Base-by-base conservation (phyloP, 2,329 filamentous ascomycete species). In the Blastomyces parvus region DNA sequence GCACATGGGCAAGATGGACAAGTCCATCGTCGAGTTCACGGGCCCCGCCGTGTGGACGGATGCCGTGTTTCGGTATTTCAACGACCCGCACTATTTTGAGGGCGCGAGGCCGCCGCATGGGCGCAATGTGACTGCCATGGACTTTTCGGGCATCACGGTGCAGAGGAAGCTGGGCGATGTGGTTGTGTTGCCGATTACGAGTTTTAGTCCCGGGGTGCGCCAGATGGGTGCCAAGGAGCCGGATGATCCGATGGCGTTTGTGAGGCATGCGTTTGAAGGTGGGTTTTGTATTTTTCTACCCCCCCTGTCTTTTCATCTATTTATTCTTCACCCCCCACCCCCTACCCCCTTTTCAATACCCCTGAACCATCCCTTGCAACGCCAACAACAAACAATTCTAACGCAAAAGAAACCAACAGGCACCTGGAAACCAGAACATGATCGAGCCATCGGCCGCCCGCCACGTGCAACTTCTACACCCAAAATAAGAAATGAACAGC, bases 201-300 rank as follows among this genome's bases (percentile, higher is more conserved):
- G 91, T 76, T 99, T 99, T 80, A 96, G 91, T 70, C 94, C 94
- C 0, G 94, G 94, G 33, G 91, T 97, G 55, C 84, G 87, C 69
- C 91, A 96, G 74, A 97, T 97, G 91, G 90, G 89, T 14, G 89
- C 94, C 56, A 87, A 88, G 71, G 91, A 95, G 66, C 83, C 87
- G 52, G 91, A 97, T 69, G 88, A 97, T 73, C 91, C 91, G 0
- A 93, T 96, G 90, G 94, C 94, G 1, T 97, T 96, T 80, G 94
- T 99, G 65, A 92, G 94, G 78, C 94, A 99, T 78, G 87, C 91
- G 62, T 99, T 99, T 75, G 90, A 96, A 81, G 94, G 93, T 95
- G 79, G 68, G 83, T 75, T 17, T 44, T 38, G 19, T 42, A 9
- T 14, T 59, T 25, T 11, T 3, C 22, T 50, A 22, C 11, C 9